phyloP scores from a whole-genome alignment of 2,329 filamentous ascomycete genomes.

The Teratosphaeria viscida region DNA sequence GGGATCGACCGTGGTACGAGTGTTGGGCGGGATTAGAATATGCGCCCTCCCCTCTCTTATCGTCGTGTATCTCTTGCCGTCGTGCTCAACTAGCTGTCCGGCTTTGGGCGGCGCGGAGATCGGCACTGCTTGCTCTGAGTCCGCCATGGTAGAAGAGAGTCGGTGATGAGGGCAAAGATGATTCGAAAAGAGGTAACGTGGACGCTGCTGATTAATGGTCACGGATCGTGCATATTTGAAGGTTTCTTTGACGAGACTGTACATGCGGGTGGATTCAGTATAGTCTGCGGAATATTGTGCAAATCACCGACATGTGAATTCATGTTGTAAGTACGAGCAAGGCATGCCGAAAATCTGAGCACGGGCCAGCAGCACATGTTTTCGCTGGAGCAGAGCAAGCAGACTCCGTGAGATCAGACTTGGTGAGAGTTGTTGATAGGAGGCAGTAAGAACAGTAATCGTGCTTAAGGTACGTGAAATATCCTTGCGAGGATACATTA shows the following conservation, averaged over 20 bases:
- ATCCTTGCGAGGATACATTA: background rate
- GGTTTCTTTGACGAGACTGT: background rate
- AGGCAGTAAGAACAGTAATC: too few relatives aligned
- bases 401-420: too few relatives aligned
- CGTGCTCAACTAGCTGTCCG: conserved; percentile 24
- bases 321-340: too few relatives aligned
- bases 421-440: too few relatives aligned
- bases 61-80: conserved; percentile 35
- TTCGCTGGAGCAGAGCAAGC: too few relatives aligned
- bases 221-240: background rate
- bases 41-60: conserved; percentile 58
- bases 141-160: conserved; percentile 9
- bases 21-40: conserved; percentile 51
- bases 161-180: background rate
- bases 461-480: too few relatives aligned
- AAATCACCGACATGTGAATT: too few relatives aligned
- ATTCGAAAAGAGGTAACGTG: background rate
- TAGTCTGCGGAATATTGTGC: background rate
- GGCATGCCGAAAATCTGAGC: background rate
- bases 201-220: background rate
- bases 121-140: background rate
- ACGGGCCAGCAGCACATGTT: too few relatives aligned
- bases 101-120: conserved; percentile 12
- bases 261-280: background rate
- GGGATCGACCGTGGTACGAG: conserved; percentile 38